These are phyloP conservation scores for Daldinia bambusicola DNA, from an alignment of 495 filamentous ascomycete genomes.

Conservation along the genomic window DNA sequence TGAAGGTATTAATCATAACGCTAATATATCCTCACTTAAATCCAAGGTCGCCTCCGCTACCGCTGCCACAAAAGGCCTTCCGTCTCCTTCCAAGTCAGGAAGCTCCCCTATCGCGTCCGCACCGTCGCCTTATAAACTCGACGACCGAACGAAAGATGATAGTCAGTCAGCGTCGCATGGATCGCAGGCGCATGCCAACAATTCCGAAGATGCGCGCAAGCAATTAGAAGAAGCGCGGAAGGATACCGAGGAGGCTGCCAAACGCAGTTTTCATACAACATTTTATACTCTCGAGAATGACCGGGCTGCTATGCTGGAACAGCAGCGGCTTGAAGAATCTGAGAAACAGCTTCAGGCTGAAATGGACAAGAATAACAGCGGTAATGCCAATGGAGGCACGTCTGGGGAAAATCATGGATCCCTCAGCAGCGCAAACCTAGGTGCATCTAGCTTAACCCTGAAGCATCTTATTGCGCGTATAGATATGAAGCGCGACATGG, in stretches of 20 bases:
- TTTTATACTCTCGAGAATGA: slow-evolving; percentile 97
- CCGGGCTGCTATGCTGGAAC: slow-evolving; percentile 94
- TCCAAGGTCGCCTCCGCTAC: slow-evolving; percentile 63
- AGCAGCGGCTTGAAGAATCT: slow-evolving; percentile 95
- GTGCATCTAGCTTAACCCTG: slow-evolving; percentile 94
- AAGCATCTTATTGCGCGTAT: slow-evolving; percentile 97
- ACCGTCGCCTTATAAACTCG: slow-evolving; percentile 60
- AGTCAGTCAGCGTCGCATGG: slow-evolving; percentile 48
- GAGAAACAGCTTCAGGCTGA: slow-evolving; percentile 96
- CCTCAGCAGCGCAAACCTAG: slow-evolving; percentile 90
- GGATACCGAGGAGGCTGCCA: slow-evolving; percentile 89
- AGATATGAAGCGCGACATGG: slow-evolving; percentile 87
- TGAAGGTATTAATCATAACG: slow-evolving; percentile 50
- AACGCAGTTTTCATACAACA: slow-evolving; percentile 85
- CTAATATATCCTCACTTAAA: slow-evolving; percentile 66
- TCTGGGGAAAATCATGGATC: slow-evolving; percentile 75
- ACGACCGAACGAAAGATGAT: slow-evolving; percentile 58
- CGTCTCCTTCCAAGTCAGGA: slow-evolving; percentile 67
- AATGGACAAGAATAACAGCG: slow-evolving; percentile 72
- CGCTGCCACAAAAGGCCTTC: slow-evolving; percentile 56
- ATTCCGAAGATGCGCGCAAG: slow-evolving; percentile 87
- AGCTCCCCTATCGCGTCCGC: slow-evolving; percentile 66
- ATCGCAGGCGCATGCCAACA: slow-evolving; percentile 64
- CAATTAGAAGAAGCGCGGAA: slow-evolving; percentile 94
- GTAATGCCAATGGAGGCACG: slow-evolving; percentile 58